Evolutionary conservation across 257 asterid genomes (phyloP), one percentile per base, ranked within the genome.

Genomic region (Primulina eburnea): DNA sequence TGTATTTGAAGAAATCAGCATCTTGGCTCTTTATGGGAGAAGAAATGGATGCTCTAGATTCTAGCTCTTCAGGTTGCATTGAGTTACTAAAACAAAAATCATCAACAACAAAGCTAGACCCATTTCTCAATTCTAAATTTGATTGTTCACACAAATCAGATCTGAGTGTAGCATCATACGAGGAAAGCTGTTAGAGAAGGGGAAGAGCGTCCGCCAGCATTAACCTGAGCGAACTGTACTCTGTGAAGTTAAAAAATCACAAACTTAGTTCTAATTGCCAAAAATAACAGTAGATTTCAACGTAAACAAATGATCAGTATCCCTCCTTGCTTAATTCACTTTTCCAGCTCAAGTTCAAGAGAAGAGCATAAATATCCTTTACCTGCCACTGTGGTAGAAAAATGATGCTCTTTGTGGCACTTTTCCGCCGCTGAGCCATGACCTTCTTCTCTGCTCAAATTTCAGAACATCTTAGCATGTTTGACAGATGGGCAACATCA

Each of bases 311-410:
- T 24, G 38, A 38, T 71, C 74, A 62, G 55, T 66, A 68, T 30
- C 43, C 61, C 67, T 66, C 65, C 63, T 64, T 53, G 16, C 12
- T 61, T 60, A 47, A 62, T 62, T 63, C 63, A 40, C 29, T 24
- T 35, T 64, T 66, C 17, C 59, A 64, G 18, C 53, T 71, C 71
- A 37, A 71, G 53, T 59, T 68, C 70, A 61, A 32, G 60, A 71
- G 60, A 69, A 30, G 53, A 68, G 40, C 56, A 63, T 16, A 71
- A 24, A 74, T 17, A 62, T 68, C 62, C 66, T 66, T 62, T 87
- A 94, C 99, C 99, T 89, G 84, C 80, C 80, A 74, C 82, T 81
- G 74, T 79, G 67, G 78, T 71, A 82, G 73, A 96, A 82, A 76
- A 91, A 81, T 75, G 94, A 88, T 68, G 88, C 78, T 74, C 82